These are phyloP conservation scores for Meripilus lineatus DNA, from an alignment of 1,284 basidiomycete species.

Conservation along the genomic window DNA sequence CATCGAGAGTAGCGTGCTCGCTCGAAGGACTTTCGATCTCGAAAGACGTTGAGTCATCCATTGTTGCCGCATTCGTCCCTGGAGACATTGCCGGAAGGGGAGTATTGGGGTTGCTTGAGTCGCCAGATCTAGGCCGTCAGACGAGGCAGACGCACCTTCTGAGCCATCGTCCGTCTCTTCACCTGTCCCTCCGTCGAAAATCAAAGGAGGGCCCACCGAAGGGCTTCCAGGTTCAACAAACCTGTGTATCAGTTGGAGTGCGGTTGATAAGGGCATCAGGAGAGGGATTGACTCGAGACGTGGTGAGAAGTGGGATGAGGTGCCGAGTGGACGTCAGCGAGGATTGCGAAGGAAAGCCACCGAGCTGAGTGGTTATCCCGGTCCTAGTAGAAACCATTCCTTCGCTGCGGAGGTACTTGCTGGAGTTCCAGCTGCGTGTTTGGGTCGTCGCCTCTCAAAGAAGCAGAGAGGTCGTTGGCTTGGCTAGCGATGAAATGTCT, in stretches of 20 bases:
- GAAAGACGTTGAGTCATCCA: neutral
- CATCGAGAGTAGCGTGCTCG: slow-evolving; percentile 4
- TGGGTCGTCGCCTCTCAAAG: neutral
- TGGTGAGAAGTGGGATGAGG: no score
- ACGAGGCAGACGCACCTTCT: slow-evolving; percentile 25
- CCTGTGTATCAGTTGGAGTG: slow-evolving; percentile 5
- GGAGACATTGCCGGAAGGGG: no score
- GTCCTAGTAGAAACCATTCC: neutral
- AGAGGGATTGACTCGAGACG: neutral
- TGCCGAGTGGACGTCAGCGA: neutral
- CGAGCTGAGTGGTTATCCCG: neutral
- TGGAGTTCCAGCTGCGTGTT: neutral
- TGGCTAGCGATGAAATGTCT: no score
- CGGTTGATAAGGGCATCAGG: slow-evolving; percentile 2
- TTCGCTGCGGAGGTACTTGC: neutral
- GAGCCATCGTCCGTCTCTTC: slow-evolving; percentile 28
- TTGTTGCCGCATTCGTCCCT: no score
- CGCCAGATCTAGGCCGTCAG: slow-evolving; percentile 24
- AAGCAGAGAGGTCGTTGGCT: neutral
- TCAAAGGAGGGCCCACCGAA: slow-evolving; percentile 24
- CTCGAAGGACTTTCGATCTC: no score
- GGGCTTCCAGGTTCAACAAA: slow-evolving; percentile 26
- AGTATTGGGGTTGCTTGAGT: no score
- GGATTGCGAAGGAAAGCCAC: neutral
- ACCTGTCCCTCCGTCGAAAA: slow-evolving; percentile 24